phyloP scores from a whole-genome alignment of 176 grass and related monocot genomes.

The Musa itinerans region DNA sequence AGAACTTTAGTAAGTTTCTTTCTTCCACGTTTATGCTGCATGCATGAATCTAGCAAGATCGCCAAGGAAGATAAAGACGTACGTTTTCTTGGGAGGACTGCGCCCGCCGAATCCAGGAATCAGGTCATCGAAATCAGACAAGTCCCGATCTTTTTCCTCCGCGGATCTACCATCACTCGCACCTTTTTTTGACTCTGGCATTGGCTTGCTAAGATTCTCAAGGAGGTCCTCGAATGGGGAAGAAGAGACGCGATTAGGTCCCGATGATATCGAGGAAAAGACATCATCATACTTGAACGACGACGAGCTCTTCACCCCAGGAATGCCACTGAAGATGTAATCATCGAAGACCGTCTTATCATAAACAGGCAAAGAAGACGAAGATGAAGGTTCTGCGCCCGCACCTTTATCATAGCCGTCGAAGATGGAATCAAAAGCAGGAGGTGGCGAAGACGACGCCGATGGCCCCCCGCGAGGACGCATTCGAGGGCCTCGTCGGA shows the following conservation, averaged over 20 bases:
- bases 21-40: neutral
- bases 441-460: conserved; percentile 4
- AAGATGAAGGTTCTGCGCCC: neutral
- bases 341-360: conserved; percentile 37
- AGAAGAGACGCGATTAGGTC: conserved; percentile 17
- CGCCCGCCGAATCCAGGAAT: conserved; percentile 61
- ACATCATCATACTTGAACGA: conserved; percentile 52
- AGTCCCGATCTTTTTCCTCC: conserved; percentile 17
- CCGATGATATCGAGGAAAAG: conserved; percentile 22
- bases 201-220: conserved; percentile 39
- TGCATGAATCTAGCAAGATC: neutral
- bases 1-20: neutral
- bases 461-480: neutral
- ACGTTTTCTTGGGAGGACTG: conserved; percentile 34
- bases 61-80: neutral
- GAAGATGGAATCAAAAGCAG: conserved; percentile 24
- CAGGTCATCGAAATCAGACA: conserved; percentile 7
- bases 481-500: neutral
- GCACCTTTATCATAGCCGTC: conserved; percentile 7
- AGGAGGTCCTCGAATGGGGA: conserved; percentile 66
- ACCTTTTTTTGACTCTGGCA: neutral
- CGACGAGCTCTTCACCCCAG: conserved; percentile 33
- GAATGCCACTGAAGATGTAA: conserved; percentile 36
- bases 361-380: conserved; percentile 16
- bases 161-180: conserved; percentile 4